Percentiles rank a stretch among this genome's conserved stretches.
Evolutionary conservation across 1,284 basidiomycete species (phyloP).

Genomic region (Moniliella sp.): DNA sequence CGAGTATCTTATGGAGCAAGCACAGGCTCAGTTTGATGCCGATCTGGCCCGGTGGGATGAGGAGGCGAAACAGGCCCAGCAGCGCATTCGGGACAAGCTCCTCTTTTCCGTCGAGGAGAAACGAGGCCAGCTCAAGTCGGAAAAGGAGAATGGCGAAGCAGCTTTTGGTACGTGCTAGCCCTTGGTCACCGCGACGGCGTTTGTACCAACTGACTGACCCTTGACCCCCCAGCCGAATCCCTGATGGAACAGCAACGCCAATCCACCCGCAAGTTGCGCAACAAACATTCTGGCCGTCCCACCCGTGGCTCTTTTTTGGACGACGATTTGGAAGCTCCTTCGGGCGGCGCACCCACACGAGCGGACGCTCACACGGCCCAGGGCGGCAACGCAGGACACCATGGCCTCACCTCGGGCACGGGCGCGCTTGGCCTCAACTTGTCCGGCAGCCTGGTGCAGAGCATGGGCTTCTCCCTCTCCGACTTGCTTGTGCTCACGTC

Average conservation of each 20-base stretch:
- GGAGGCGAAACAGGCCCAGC: constrained; percentile 22
- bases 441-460: background rate
- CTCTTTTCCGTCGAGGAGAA: constrained; percentile 25
- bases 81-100: constrained; percentile 22
- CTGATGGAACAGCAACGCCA: background rate
- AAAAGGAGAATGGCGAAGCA: constrained; percentile 23
- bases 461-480: background rate
- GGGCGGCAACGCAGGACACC: too few species aligned
- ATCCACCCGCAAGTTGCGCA: background rate
- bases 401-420: too few species aligned
- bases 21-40: constrained; percentile 11
- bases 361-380: too few species aligned
- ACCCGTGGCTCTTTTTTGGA: too few species aligned
- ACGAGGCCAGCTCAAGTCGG: constrained; percentile 21
- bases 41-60: constrained; percentile 24
- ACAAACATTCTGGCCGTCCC: background rate
- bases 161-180: constrained; percentile 2
- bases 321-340: too few species aligned
- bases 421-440: background rate
- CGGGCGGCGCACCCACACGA: too few species aligned
- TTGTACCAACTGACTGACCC: too few species aligned
- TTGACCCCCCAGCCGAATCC: too few species aligned
- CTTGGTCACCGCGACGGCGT: background rate
- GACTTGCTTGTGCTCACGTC: background rate
- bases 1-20: constrained; percentile 24